Evolutionary conservation across 2,329 filamentous ascomycete species (phyloP), one percentile per base, ranked within the genome.

Genomic region (Phaeophleospora eucalypticola): DNA sequence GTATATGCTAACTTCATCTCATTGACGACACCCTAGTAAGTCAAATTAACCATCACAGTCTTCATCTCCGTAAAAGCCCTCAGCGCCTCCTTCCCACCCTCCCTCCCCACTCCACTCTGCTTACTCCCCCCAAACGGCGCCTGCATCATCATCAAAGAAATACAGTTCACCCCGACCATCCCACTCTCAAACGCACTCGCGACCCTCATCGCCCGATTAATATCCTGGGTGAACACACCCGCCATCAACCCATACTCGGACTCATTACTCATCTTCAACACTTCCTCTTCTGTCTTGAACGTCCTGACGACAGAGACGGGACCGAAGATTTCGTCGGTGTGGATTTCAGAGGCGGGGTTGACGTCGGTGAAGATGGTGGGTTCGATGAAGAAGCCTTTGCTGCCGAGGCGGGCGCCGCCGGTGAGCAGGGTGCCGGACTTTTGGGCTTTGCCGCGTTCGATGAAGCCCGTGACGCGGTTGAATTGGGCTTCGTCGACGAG

Each of bases 171-270:
- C 12, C 49, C 49, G 8, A 52, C 49, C 49, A 52, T 52, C 8
- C 83, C 88, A 24, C 78, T 76, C 63, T 91, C 70, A 36, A 74
- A 68, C 44, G 65, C 64, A 58, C 62, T 69, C 4, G 71, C 72
- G 34, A 74, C 58, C 18, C 65, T 60, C 35, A 74, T 48, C 3
- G 68, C 71, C 27, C 68, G 56, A 2, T 58, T 66, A 29, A 91
- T 68, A 62, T 89, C 81, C 56, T 78, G 71, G 0, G 86, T 89
- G 65, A 89, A 93, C 1, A 94, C 78, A 0, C 86, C 78, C 3
- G 81, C 77, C 3, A 75, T 73, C 10, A 94, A 75, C 3, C 87
- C 88, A 62, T 89, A 93, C 40, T 89, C 84, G 1, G 84, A 44
- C 24, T 44, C 29, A 21, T 45, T 41, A 17, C 41, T 45, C 17